These are phyloP conservation scores for Goniomonas avonlea DNA, from an alignment of 78 protist species.

Conservation along the genomic window DNA sequence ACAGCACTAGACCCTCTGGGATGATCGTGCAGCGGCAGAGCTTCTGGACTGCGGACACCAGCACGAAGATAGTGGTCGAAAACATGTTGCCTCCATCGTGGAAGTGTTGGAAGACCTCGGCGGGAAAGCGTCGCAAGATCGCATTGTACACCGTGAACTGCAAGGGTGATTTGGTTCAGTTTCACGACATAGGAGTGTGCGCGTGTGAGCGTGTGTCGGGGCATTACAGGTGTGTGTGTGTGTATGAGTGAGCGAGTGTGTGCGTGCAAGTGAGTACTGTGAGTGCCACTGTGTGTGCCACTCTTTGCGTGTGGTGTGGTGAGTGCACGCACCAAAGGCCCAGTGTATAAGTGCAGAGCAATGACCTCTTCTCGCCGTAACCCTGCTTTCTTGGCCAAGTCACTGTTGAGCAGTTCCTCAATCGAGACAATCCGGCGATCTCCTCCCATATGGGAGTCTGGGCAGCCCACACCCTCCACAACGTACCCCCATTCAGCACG, in stretches of 20 bases:
- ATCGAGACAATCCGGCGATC: neutral
- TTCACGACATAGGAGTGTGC: neutral
- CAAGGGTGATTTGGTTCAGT: neutral
- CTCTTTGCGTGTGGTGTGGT: neutral
- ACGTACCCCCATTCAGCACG: neutral
- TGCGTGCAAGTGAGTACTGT: too few relatives aligned
- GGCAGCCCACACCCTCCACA: neutral
- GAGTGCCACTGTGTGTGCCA: too few relatives aligned
- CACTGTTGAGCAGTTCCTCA: neutral
- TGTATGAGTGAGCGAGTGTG: too few relatives aligned
- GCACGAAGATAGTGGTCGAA: neutral
- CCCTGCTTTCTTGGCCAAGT: neutral
- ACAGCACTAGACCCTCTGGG: neutral
- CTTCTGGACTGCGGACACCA: neutral
- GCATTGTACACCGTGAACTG: neutral
- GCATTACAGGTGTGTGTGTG: neutral
- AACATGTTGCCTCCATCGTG: neutral
- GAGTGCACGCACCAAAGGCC: neutral
- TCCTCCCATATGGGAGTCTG: neutral
- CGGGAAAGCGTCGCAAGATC: neutral
- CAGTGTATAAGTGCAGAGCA: neutral
- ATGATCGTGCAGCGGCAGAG: neutral
- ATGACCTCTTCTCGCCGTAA: neutral
- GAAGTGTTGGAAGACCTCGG: neutral
- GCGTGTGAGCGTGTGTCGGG: neutral